Evolutionary conservation across 345 rosid genomes (phyloP), one percentile per base, ranked within the genome.

Genomic region (Trapa bicornis): DNA sequence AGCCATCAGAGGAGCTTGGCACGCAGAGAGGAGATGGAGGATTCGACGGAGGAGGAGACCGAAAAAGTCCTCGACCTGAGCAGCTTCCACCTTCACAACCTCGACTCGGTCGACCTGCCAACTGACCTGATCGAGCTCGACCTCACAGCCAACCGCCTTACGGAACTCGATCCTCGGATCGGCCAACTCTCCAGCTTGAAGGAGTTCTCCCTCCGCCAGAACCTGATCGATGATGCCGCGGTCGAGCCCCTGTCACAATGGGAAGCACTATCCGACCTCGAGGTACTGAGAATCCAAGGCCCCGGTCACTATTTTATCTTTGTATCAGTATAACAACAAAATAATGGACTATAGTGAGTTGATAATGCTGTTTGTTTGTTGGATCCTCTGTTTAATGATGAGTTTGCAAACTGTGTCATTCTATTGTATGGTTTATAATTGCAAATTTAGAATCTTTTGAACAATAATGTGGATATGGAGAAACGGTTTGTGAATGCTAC

Each of bases 41-140:
- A 61, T 47, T 64, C 65, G 74, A 53, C 64, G 42, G 29, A 68
- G 73, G 75, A 65, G 66, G 97, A 86, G 71, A 64, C 78, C 73
- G 96, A 81, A 69, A 78, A 72, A 36, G 65, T 84, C 67, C 96
- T 94, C 65, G 99, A 94, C 82, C 97, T 94, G 68, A 80, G 86
- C 73, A 85, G 99, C 82, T 85, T 72, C 74, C 99, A 94, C 83
- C 93, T 94, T 67, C 96, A 89, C 78, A 81, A 78, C 77, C 96
- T 94, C 71, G 85, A 79, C 64, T 69, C 83, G 11, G 72, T 94
- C 72, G 96, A 86, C 73, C 72, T 94, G 9, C 80, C 93, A 42
- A 64, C 85, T 41, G 76, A 53, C 68, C 87, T 94, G 36, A 87
- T 73, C 66, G 99, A 94, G 85, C 79, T 94, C 60, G 99, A 94